Conservation (phyloP, 2,329 filamentous ascomycete species). For the Verticillium zaregamsianum region DNA sequence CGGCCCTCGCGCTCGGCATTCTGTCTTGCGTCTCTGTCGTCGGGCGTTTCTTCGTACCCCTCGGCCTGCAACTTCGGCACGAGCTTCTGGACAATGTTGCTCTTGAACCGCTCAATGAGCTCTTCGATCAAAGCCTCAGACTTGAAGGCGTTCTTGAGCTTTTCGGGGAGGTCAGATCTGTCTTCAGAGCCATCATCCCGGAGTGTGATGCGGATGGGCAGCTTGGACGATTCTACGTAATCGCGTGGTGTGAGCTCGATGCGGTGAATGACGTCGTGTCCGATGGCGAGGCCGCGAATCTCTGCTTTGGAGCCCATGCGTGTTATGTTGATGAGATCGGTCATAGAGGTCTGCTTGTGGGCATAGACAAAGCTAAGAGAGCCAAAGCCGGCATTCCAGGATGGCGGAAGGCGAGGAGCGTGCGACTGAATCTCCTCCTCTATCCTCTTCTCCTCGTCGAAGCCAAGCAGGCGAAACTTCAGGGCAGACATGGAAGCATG, state of each 20-base stretch:
- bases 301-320: conserved; percentile 81
- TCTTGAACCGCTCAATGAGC: conserved; percentile 68
- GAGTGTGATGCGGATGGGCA: conserved; percentile 54
- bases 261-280: conserved; percentile 74
- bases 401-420: conserved; percentile 61
- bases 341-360: conserved; percentile 79
- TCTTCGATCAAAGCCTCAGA: conserved; percentile 66
- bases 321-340: conserved; percentile 77
- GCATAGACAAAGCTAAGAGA: conserved; percentile 82
- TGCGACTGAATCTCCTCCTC: conserved; percentile 53
- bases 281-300: conserved; percentile 72
- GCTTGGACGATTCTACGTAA: conserved; percentile 58
- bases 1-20: conserved; percentile 35
- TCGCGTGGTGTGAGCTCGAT: conserved; percentile 74
- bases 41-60: conserved; percentile 64
- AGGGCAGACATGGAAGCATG: conserved; percentile 80
- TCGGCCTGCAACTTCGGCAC: conserved; percentile 73
- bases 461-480: conserved; percentile 75
- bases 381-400: conserved; percentile 74
- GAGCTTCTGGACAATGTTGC: conserved; percentile 79
- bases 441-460: conserved; percentile 76
- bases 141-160: conserved; percentile 64
- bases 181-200: conserved; percentile 41
- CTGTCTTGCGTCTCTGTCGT: conserved; percentile 34
- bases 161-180: conserved; percentile 40